phyloP scores from a whole-genome alignment of 768 basidiomycete genomes.

The Russula compacta region DNA sequence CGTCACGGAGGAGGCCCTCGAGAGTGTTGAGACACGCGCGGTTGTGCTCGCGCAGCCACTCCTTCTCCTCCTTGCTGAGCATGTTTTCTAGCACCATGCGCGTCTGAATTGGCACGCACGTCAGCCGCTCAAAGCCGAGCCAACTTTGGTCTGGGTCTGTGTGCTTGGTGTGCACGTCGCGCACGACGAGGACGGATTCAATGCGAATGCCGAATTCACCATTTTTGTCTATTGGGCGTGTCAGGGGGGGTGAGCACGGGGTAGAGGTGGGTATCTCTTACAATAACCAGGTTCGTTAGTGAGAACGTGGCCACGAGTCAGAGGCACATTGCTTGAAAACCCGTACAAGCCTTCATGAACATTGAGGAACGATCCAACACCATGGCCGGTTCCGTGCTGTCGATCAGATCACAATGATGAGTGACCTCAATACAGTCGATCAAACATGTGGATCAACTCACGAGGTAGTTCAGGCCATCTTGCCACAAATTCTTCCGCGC shows the following conservation, averaged over 20 bases:
- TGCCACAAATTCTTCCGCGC: slow-evolving; percentile 86
- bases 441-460: slow-evolving; percentile 29
- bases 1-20: slow-evolving; percentile 57
- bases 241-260: background rate
- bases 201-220: slow-evolving; percentile 86
- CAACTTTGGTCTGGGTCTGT: slow-evolving; percentile 67
- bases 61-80: slow-evolving; percentile 77
- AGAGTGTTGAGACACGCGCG: slow-evolving; percentile 57
- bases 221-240: slow-evolving; percentile 42
- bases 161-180: slow-evolving; percentile 61
- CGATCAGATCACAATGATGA: slow-evolving; percentile 6
- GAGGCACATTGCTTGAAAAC: slow-evolving; percentile 58
- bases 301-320: slow-evolving; percentile 81
- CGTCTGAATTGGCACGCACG: slow-evolving; percentile 90
- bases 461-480: slow-evolving; percentile 74
- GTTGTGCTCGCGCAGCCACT: slow-evolving; percentile 88
- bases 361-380: slow-evolving; percentile 78
- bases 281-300: slow-evolving; percentile 95
- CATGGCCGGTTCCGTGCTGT: slow-evolving; percentile 88
- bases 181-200: slow-evolving; percentile 77
- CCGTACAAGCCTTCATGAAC: slow-evolving; percentile 81
- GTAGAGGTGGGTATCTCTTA: slow-evolving; percentile 32
- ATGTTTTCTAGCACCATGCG: slow-evolving; percentile 78
- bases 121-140: slow-evolving; percentile 88
- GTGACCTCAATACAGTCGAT: background rate